Base-by-base conservation (phyloP, 305 asterid species). In the Fraxinus sp. region DNA sequence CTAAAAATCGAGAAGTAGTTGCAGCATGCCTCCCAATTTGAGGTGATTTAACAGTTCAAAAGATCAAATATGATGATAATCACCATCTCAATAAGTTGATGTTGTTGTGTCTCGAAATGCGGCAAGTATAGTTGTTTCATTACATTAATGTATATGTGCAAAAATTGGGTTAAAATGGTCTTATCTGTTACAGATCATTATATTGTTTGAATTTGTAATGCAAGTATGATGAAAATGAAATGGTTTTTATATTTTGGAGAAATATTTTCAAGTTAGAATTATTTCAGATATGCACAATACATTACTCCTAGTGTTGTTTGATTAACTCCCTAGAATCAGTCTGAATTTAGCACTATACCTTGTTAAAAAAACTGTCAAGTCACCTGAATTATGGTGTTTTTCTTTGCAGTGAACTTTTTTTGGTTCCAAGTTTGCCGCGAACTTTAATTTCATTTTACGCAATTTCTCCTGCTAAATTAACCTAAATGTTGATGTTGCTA, bases 1-100 rank as follows among this genome's bases (percentile, higher is more conserved):
- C 86, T 93, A 2, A 88, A 91, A 89, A 95, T 84, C 41, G 80
- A 90, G 89, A 88, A 93, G 89, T 92, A 93, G 90, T 46, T 13
- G 55, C 74, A 64, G 72, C 52, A 78, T 55, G 79, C 6, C 33
- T 8, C 72, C 33, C 14, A 26, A 84, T 82, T 72, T 24, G 39
- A 41, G 39, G 30, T 55, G 78, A 83, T 78, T 62, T 80, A 74
- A 82, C 68, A 24, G 59, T 13, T 35, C 30, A 32, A 78, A 68
- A 55, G 79, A 76, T 79, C 76, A 20, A 64, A 33, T 32, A 64
- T 75, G 75, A 32, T 41, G 62, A 76, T 79, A 74, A 7, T 36
- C 46, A 66, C 33, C 66, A 74, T 75, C 79, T 68, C 18, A 20
- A 26, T 66, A 66, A 33, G 28, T 78, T 59, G 71, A 39, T 64